Conservation (phyloP, 768 basidiomycete species). For the Mycena haematopus region DNA sequence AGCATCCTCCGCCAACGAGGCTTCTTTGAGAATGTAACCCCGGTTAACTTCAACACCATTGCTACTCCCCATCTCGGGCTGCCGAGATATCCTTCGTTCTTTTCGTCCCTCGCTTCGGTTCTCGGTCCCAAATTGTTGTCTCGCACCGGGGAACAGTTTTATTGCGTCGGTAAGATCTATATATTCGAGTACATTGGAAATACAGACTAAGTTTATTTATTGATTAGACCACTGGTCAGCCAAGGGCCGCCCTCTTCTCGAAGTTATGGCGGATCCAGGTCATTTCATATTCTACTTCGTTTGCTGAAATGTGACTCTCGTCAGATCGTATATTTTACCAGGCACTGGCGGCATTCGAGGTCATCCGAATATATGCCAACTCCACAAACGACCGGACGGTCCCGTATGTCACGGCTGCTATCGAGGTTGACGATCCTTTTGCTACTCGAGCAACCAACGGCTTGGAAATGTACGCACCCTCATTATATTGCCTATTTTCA, state of each 20-base stretch:
- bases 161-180: conserved; percentile 44
- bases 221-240: conserved; percentile 68
- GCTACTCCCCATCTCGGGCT: conserved; percentile 87
- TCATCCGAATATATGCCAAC: conserved; percentile 83
- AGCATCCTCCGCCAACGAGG: conserved; percentile 69
- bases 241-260: conserved; percentile 68
- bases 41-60: conserved; percentile 83
- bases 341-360: conserved; percentile 68
- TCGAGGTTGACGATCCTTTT: conserved; percentile 74
- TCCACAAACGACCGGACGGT: conserved; percentile 83
- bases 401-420: conserved; percentile 80
- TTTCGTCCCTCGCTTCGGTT: conserved; percentile 56
- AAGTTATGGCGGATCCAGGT: conserved; percentile 85
- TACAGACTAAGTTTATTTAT: not conserved
- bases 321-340: conserved; percentile 79
- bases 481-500: conserved; percentile 10
- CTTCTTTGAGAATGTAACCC: conserved; percentile 74
- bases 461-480: conserved; percentile 60
- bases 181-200: not conserved
- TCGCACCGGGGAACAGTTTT: conserved; percentile 83
- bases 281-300: conserved; percentile 20
- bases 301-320: not conserved
- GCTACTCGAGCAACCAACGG: conserved; percentile 59
- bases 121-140: conserved; percentile 77
- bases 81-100: conserved; percentile 62